These are phyloP conservation scores for Pseudonitzschia delicatissima DNA, from an alignment of 108 stramenopile species.

Conservation along the genomic window DNA sequence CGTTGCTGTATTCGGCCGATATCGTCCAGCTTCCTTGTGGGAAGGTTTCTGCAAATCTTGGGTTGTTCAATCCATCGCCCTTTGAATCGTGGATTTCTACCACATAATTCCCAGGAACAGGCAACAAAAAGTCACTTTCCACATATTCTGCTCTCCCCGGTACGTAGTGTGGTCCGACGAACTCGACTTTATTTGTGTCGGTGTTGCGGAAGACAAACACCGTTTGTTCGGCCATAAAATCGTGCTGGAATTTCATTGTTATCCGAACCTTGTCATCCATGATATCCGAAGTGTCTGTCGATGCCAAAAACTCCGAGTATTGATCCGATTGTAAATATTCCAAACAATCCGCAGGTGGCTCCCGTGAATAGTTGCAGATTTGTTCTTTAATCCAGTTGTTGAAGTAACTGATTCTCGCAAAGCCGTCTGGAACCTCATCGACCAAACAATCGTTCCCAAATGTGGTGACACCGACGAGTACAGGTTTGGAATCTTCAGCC, in stretches of 20 bases:
- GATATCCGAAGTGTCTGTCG: not conserved
- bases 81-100: slow-evolving; percentile 52
- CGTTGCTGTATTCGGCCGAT: slow-evolving; percentile 13
- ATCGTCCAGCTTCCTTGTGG: slow-evolving; percentile 10
- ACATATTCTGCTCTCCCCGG: not conserved
- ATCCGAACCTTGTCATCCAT: not conserved
- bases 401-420: slow-evolving; percentile 17
- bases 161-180: slow-evolving; percentile 24
- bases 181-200: slow-evolving; percentile 3
- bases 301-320: not conserved
- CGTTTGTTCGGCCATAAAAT: slow-evolving; percentile 27
- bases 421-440: slow-evolving; percentile 20
- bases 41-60: not conserved
- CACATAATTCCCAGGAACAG: slow-evolving; percentile 30
- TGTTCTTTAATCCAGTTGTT: slow-evolving; percentile 35
- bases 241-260: slow-evolving; percentile 20
- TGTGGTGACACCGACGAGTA: slow-evolving; percentile 18
- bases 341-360: slow-evolving; percentile 8
- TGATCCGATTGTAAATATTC: not conserved
- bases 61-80: slow-evolving; percentile 34
- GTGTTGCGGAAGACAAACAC: slow-evolving; percentile 23
- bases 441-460: slow-evolving; percentile 16
- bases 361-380: slow-evolving; percentile 18
- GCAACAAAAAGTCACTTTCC: slow-evolving; percentile 10
- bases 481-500: no score